Evolutionary conservation across 2,329 filamentous ascomycete genomes (phyloP), one percentile per base, ranked within the genome.

Genomic region (Ciborinia camelliae): DNA sequence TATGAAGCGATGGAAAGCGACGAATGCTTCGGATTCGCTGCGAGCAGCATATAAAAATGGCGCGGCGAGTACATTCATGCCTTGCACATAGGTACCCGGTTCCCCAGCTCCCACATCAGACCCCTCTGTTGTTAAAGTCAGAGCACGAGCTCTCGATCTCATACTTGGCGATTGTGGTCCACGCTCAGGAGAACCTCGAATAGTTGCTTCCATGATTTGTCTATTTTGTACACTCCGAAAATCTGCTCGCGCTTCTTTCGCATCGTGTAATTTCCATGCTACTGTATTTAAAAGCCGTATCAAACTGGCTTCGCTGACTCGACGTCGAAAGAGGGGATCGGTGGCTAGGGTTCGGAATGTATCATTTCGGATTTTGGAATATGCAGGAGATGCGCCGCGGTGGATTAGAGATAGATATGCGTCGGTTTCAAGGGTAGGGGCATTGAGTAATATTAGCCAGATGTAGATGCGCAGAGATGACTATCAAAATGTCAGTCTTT

Each of bases 321-420:
- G 90, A 39, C 95, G 88, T 67, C 95, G 91, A 81, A 98, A 99
- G 43, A 99, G 86, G n/a, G 94, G 93, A 74, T 99, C 95, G 60
- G 94, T 97, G 39, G 95, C 95, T 63, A 99, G 82, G 0, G 95
- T 99, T 72, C 95, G 91, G 77, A 98, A 98, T 48, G 95, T 97
- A 77, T 99, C 95, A 78, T 99, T 97, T 76, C 93, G 91, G 75
- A 99, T 99, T 80, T 99, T 99, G 73, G 91, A 87, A 79, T 99
- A 97, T 53, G 92, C 93, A 0, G 94, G 93, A 3, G 94, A 98
- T 30, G 94, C 90, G 68, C 95, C 94, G 68, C 95, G 91, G 74
- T 96, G 92, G 69, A 99, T 90, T 52, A 98, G 89, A 65, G 86
- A 84, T 69, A 98, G 90, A 76, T 99, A 99, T 67, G 89, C 84